Evolutionary conservation across 1,284 basidiomycete genomes (phyloP), one percentile per base, ranked within the genome.

Genomic region (Anthracocystis walkeri): DNA sequence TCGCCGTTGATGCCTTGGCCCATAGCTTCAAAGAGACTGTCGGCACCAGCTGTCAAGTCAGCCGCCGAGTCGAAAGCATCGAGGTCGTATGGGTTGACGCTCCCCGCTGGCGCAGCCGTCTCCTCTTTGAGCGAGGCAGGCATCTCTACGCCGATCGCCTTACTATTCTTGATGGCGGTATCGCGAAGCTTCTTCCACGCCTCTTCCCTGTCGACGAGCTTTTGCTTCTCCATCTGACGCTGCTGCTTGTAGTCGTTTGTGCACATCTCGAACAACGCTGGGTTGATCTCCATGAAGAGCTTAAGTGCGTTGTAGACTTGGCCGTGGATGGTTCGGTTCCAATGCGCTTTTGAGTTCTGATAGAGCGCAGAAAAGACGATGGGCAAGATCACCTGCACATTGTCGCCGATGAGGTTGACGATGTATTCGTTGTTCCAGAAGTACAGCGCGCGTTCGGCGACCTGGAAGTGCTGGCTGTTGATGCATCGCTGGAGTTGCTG

Each of bases 281-380:
- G 93, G 85, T 98, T 99, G 86, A 99, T 95, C 87, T 99, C 96
- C 95, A 99, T 99, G 87, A 98, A 97, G 66, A 99, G 87, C 86
- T 97, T 99, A 85, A 99, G 88, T 3, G 97, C 96, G 84, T 98
- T 98, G 88, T 97, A 99, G 23, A 99, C 95, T 91, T 99, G 95
- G 65, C 93, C 94, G 82, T 99, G 96, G 82, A 99, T 99, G 52
- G 97, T 98, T 74, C 95, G 89, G 87, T 99, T 99, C 97, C 97
- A 99, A 86, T 99, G 97, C 42, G 92, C 91, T 86, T 94, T 94
- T 38, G 96, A 98, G 86, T 97, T 99, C 58, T 92, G 93, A 86
- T 97, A 98, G 76, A 99, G 87, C 7, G 95, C 92, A n/a, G 95
- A 94, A 88, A 99, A 99, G 51, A 99, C 95, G 81, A 99, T 93